Evolutionary conservation across 2,329 filamentous ascomycete genomes (phyloP).

Genomic region (Colletotrichum higginsianum): DNA sequence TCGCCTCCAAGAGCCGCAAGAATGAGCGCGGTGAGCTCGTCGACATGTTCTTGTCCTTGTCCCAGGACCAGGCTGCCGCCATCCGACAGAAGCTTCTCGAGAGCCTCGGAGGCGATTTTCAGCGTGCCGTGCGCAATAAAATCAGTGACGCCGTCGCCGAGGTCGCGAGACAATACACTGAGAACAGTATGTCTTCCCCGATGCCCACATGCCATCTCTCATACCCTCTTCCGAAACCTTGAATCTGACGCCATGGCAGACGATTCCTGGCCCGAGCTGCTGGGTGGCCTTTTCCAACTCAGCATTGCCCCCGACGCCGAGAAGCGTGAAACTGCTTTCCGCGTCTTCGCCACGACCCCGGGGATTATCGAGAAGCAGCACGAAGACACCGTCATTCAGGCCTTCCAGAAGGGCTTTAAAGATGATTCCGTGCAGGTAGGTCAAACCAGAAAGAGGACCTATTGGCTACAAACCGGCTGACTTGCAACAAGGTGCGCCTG

Average conservation of each 20-base stretch:
- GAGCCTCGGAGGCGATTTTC: constrained; percentile 79
- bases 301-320: constrained; percentile 88
- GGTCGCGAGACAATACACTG: constrained; percentile 93
- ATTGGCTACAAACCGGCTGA: constrained; percentile 1
- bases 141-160: constrained; percentile 98
- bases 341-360: constrained; percentile 95
- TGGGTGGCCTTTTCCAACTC: constrained; percentile 87
- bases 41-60: constrained; percentile 89
- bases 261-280: constrained; percentile 90
- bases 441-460: neutral
- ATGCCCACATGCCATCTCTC: constrained; percentile 20
- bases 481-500: constrained; percentile 78
- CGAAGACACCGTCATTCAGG: constrained; percentile 88
- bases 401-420: constrained; percentile 93
- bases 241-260: constrained; percentile 62
- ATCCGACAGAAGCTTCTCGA: constrained; percentile 90
- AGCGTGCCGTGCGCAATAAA: constrained; percentile 88
- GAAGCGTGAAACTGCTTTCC: constrained; percentile 92
- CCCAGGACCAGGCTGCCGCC: constrained; percentile 78
- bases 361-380: constrained; percentile 97
- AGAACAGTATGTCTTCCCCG: constrained; percentile 77
- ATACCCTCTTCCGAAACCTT: neutral
- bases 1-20: constrained; percentile 91
- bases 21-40: constrained; percentile 77
- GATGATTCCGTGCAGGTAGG: constrained; percentile 84